Evolutionary conservation across 495 filamentous ascomycete genomes (phyloP).

Genomic region (Oidiodendron maius): DNA sequence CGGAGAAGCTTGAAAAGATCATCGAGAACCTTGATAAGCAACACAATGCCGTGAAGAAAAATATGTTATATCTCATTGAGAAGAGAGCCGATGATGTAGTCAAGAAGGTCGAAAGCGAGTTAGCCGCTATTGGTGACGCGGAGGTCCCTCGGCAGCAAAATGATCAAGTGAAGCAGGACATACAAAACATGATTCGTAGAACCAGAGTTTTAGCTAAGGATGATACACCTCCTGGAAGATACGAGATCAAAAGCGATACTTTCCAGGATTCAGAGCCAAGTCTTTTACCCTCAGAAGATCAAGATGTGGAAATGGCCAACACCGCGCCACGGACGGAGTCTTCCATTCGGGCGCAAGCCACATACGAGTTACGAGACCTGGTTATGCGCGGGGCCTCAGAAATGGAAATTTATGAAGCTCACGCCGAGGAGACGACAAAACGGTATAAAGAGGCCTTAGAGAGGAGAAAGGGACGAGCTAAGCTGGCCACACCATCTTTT

Average conservation of each 20-base stretch:
- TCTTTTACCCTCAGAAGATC: not conserved
- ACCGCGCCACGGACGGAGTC: conserved; percentile 1
- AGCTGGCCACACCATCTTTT: not conserved
- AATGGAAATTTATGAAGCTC: conserved; percentile 14
- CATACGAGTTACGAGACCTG: not conserved
- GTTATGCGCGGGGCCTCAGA: conserved; percentile 1
- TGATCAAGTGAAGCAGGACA: not conserved
- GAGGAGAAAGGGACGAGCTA: conserved; percentile 1
- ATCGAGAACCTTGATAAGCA: conserved; percentile 37
- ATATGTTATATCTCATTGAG: conserved; percentile 35
- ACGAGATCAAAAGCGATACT: conserved; percentile 2
- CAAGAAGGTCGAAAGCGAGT: conserved; percentile 9
- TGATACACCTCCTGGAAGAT: conserved; percentile 2
- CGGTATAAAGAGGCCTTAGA: conserved; percentile 9
- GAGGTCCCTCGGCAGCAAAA: not conserved
- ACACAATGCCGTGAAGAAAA: conserved; percentile 30
- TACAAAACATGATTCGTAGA: conserved; percentile 6
- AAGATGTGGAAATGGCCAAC: conserved; percentile 7
- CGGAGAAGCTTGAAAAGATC: conserved; percentile 25
- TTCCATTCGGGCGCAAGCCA: not conserved
- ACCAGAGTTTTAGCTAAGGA: not conserved
- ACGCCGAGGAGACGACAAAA: conserved; percentile 2
- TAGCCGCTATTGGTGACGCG: not conserved
- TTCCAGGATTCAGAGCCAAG: not conserved
- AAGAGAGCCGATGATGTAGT: conserved; percentile 24